phyloP scores from a whole-genome alignment of 352 stramenopile genomes.

The Ophiocytium majus region DNA sequence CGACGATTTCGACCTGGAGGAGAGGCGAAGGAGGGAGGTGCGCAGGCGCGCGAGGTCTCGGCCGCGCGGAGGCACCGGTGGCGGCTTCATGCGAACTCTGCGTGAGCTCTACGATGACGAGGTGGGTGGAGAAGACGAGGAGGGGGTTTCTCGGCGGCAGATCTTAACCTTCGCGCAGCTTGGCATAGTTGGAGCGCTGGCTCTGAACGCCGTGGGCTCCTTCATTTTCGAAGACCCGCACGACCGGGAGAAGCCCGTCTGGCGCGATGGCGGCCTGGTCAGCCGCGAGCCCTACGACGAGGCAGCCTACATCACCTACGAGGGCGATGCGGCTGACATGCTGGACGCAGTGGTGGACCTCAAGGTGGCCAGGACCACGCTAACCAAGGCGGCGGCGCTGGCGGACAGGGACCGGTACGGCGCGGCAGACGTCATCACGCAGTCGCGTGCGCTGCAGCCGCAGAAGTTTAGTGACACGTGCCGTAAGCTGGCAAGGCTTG shows the following conservation, averaged over 20 bases:
- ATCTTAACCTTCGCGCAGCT: not conserved
- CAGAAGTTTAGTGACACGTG: not conserved
- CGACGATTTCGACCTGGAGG: too few relatives aligned
- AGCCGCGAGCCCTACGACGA: not conserved
- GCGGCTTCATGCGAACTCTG: too few relatives aligned
- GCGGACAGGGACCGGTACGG: not conserved
- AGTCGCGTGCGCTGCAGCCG: not conserved
- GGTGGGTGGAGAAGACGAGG: not conserved
- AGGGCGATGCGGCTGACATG: not conserved
- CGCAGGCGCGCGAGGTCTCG: too few relatives aligned
- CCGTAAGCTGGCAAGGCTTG: not conserved
- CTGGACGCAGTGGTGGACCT: conserved; percentile 2
- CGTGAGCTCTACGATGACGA: not conserved
- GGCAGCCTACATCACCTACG: not conserved
- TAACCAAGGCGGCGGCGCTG: not conserved
- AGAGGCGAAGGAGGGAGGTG: too few relatives aligned
- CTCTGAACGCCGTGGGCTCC: not conserved
- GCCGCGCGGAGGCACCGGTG: too few relatives aligned
- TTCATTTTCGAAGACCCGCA: not conserved
- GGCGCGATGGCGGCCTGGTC: not conserved
- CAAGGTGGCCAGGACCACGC: not conserved
- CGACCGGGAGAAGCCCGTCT: not conserved
- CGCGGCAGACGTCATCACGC: not conserved
- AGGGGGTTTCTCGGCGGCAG: not conserved
- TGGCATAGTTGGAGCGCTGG: not conserved